Conservation (phyloP, 305 asterid genomes). For the Fraxinus latifolia region DNA sequence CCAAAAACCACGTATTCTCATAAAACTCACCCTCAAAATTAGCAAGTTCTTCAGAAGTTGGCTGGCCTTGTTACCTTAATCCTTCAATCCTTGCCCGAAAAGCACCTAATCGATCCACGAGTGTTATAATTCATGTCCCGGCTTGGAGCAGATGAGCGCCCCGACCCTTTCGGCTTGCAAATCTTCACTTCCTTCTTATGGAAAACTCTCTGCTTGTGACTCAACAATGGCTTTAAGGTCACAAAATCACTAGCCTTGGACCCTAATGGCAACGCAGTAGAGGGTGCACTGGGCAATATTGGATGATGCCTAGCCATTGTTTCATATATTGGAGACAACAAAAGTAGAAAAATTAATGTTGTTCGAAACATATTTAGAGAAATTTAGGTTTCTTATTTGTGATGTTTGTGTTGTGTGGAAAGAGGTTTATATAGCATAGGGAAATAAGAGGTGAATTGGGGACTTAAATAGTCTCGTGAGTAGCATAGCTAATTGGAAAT, state of each 20-base stretch:
- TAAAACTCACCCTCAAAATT: background rate
- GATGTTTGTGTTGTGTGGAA: background rate
- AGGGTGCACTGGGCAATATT: slow-evolving; percentile 53
- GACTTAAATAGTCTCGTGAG: slow-evolving; percentile 56
- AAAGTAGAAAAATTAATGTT: slow-evolving; percentile 24
- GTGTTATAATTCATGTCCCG: slow-evolving; percentile 60
- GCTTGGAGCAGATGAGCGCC: slow-evolving; percentile 79
- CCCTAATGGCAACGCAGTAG: slow-evolving; percentile 32
- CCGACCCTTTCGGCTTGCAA: slow-evolving; percentile 71
- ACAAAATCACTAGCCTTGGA: background rate
- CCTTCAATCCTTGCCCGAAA: slow-evolving; percentile 10
- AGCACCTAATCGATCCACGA: slow-evolving; percentile 44
- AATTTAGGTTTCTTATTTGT: slow-evolving; percentile 14
- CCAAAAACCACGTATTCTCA: background rate
- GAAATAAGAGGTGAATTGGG: slow-evolving; percentile 19
- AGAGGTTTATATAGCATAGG: slow-evolving; percentile 12
- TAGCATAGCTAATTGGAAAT: slow-evolving; percentile 26
- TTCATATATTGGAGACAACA: slow-evolving; percentile 26
- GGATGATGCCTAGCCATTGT: slow-evolving; percentile 47
- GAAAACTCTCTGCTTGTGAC: slow-evolving; percentile 30
- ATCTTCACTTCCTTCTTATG: slow-evolving; percentile 38
- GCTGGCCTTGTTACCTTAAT: background rate
- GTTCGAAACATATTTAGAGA: slow-evolving; percentile 15
- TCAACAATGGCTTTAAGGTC: slow-evolving; percentile 33
- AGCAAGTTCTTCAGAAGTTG: background rate